Evolutionary conservation across 176 grass and related monocot species (phyloP).

Genomic region (Oryza coarctata): DNA sequence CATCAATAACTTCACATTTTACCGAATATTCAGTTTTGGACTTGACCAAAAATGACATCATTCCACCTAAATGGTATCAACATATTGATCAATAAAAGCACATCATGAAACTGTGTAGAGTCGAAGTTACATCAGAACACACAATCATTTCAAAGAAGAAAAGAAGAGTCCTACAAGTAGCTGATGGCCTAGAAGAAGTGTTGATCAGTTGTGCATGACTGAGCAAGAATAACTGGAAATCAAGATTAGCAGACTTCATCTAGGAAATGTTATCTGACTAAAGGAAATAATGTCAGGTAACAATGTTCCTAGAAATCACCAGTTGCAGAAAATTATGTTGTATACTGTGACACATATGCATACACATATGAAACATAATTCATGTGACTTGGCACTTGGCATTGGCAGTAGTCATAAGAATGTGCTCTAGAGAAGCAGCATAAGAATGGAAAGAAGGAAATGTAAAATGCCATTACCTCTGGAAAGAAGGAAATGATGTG

Average conservation of each 20-base stretch:
- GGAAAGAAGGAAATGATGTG: neutral
- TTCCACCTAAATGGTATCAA: slow-evolving; percentile 73
- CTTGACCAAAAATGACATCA: slow-evolving; percentile 92
- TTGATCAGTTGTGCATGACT: slow-evolving; percentile 12
- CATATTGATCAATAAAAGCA: slow-evolving; percentile 24
- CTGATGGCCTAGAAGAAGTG: slow-evolving; percentile 16
- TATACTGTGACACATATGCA: neutral
- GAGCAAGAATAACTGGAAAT: slow-evolving; percentile 9
- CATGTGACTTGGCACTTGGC: neutral
- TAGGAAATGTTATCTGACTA: slow-evolving; percentile 1
- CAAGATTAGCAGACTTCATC: slow-evolving; percentile 13
- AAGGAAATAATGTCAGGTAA: neutral
- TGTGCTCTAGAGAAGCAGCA: neutral
- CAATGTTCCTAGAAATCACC: neutral
- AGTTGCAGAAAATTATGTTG: neutral
- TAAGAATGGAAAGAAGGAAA: neutral
- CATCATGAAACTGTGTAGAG: neutral
- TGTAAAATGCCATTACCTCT: neutral
- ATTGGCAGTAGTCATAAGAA: neutral
- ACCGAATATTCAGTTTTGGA: slow-evolving; percentile 93
- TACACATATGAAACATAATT: slow-evolving; percentile 1
- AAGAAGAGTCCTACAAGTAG: slow-evolving; percentile 15
- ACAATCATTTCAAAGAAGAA: slow-evolving; percentile 2
- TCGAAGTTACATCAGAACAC: slow-evolving; percentile 19
- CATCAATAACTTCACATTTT: slow-evolving; percentile 94